phyloP scores from a whole-genome alignment of 805 yeast species.

The Metschnikowia orientalis region DNA sequence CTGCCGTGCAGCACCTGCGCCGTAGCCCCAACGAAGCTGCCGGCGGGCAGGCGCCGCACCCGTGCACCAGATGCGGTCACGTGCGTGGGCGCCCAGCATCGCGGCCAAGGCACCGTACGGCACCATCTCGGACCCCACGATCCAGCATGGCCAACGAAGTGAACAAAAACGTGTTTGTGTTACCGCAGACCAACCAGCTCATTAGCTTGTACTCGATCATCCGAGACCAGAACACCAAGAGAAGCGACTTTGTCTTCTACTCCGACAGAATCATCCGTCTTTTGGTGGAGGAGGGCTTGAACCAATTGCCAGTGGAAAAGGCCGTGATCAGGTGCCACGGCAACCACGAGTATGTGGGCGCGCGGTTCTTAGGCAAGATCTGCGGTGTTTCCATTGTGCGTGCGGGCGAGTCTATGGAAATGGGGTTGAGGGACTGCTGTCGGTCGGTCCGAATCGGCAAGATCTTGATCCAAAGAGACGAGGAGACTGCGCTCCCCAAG shows the following conservation, averaged over 20 bases:
- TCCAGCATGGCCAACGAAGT: constrained; percentile 21
- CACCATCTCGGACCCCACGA: too few species aligned
- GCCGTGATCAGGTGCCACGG: constrained; percentile 71
- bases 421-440: constrained; percentile 95
- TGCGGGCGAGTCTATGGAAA: constrained; percentile 99
- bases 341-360: constrained; percentile 67
- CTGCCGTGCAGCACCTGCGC: too few species aligned
- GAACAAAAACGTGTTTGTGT: constrained; percentile 54
- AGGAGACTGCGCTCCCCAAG: constrained; percentile 92
- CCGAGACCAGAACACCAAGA: constrained; percentile 71
- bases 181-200: constrained; percentile 88
- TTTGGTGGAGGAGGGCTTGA: constrained; percentile 92
- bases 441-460: constrained; percentile 95
- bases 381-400: constrained; percentile 98
- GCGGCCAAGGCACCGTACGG: too few species aligned
- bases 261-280: constrained; percentile 92
- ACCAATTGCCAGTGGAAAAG: constrained; percentile 84
- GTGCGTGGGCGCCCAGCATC: too few species aligned
- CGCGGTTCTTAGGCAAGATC: constrained; percentile 81
- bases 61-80: too few species aligned
- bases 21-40: too few species aligned
- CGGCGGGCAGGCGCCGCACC: too few species aligned
- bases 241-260: constrained; percentile 93
- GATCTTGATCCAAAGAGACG: constrained; percentile 95
- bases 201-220: constrained; percentile 85